Evolutionary conservation across 116 monocot species (phyloP).

Genomic region (Thalassia testudinum): DNA sequence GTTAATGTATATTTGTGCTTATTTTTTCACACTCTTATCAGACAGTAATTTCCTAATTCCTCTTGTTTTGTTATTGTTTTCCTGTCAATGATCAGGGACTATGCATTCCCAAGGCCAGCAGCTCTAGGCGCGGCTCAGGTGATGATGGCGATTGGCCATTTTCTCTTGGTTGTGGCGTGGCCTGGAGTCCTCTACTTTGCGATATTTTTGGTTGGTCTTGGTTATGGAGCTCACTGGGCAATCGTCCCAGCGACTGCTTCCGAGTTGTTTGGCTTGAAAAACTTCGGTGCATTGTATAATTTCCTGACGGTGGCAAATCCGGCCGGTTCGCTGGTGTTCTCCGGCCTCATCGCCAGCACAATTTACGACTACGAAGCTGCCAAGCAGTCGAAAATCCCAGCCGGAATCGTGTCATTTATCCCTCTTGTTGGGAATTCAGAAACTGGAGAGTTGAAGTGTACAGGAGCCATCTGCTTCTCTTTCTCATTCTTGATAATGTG

Average conservation of each 20-base stretch:
- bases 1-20: too few relatives aligned
- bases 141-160: conserved; percentile 75
- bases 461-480: too few relatives aligned
- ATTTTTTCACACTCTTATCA: too few relatives aligned
- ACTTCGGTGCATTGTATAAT: conserved; percentile 71
- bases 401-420: conserved; percentile 1
- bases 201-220: conserved; percentile 72
- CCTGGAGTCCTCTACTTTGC: conserved; percentile 70
- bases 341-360: conserved; percentile 52
- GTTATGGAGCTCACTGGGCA: conserved; percentile 96
- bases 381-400: conserved; percentile 30
- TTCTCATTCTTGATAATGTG: too few relatives aligned
- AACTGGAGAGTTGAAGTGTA: too few relatives aligned
- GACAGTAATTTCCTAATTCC: too few relatives aligned
- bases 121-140: conserved; percentile 61
- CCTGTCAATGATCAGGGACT: conserved; percentile 42
- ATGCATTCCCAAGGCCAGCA: conserved; percentile 67
- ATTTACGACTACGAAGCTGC: conserved; percentile 64
- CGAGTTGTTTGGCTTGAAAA: conserved; percentile 62
- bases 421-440: conserved; percentile 3
- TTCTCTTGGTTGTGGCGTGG: conserved; percentile 81
- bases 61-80: too few relatives aligned
- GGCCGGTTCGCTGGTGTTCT: conserved; percentile 62
- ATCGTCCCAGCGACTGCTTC: conserved; percentile 90
- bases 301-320: conserved; percentile 78